Evolutionary conservation across 371 early-diverging fungal genomes (phyloP).

Genomic region (Lichtheimia corymbifera): DNA sequence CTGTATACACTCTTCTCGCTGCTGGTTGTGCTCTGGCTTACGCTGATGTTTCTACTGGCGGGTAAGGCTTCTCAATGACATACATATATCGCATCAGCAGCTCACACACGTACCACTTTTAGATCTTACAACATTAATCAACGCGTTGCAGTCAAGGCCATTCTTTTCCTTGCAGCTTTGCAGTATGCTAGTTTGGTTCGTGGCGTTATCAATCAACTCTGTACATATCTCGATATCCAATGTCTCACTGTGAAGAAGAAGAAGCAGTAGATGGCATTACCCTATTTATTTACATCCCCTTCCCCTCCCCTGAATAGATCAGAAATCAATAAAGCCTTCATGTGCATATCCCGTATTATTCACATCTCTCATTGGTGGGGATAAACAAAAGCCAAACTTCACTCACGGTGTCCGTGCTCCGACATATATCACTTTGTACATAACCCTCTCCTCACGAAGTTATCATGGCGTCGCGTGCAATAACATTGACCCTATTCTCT

Average conservation of each 20-base stretch:
- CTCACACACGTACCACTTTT: background rate
- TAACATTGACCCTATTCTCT: slow-evolving; percentile 50
- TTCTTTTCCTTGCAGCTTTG: slow-evolving; percentile 24
- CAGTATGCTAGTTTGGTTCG: slow-evolving; percentile 72
- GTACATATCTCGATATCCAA: slow-evolving; percentile 81
- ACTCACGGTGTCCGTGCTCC: too few relatives aligned
- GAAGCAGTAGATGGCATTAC: background rate
- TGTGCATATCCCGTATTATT: background rate
- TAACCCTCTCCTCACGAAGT: background rate
- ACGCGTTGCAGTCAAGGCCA: slow-evolving; percentile 23
- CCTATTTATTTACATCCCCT: background rate
- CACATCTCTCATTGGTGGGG: too few relatives aligned
- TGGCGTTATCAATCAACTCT: slow-evolving; percentile 79
- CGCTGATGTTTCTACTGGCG: slow-evolving; percentile 45
- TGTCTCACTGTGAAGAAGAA: slow-evolving; percentile 52
- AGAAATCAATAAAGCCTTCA: background rate
- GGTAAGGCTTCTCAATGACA: slow-evolving; percentile 42
- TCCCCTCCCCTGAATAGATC: background rate
- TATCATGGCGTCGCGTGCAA: slow-evolving; percentile 34
- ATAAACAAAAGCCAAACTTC: too few relatives aligned
- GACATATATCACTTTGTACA: background rate
- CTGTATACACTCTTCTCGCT: slow-evolving; percentile 46
- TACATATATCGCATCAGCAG: background rate
- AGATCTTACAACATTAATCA: slow-evolving; percentile 25
- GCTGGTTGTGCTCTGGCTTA: slow-evolving; percentile 70